These are phyloP conservation scores for Oenanthe javanica DNA, from an alignment of 140 eudicot genomes.

Conservation along the genomic window DNA sequence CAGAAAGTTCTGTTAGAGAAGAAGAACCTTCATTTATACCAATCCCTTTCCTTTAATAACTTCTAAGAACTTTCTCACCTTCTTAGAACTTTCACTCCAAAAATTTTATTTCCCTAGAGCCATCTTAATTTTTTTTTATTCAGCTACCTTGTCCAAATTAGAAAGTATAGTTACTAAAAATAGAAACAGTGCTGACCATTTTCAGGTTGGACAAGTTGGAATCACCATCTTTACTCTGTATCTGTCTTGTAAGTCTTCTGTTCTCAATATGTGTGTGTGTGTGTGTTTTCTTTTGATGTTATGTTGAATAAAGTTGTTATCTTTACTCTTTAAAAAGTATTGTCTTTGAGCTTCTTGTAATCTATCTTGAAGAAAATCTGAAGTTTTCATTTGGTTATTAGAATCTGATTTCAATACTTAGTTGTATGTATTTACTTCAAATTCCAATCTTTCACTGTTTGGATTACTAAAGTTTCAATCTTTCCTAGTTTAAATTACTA, in stretches of 20 bases:
- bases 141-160: not conserved
- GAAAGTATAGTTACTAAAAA: not conserved
- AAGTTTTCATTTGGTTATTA: not conserved
- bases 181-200: not conserved
- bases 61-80: constrained; percentile 18
- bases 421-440: not conserved
- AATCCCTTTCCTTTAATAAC: not conserved
- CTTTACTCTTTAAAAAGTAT: not conserved
- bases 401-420: not conserved
- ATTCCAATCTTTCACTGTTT: not conserved
- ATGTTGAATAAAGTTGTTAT: not conserved
- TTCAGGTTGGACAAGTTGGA: not conserved
- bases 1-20: constrained; percentile 23
- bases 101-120: too few species aligned
- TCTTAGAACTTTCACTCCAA: not conserved
- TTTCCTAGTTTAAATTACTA: not conserved
- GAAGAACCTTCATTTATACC: not conserved
- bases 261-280: not conserved
- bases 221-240: not conserved
- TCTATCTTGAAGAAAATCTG: not conserved
- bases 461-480: not conserved
- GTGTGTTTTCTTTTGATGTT: not conserved
- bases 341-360: not conserved
- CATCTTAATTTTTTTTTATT: not conserved
- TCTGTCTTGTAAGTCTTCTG: not conserved